Base-by-base conservation (phyloP, 768 basidiomycete species). In the Boletus patriciae region DNA sequence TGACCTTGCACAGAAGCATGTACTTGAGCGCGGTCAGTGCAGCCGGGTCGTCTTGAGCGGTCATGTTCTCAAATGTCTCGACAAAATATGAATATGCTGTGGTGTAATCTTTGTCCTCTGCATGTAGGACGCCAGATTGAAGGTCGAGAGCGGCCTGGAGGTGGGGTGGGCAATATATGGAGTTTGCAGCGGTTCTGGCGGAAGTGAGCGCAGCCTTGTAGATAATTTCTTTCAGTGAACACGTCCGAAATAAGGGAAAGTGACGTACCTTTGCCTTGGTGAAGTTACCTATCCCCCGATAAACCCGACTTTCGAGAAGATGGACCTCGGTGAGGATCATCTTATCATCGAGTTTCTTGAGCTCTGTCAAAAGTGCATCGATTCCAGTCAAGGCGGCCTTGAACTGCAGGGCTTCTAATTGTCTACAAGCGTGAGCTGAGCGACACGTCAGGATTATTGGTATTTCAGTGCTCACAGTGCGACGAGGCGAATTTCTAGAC, bases 51-150 rank as follows among this genome's bases (percentile, higher is more conserved):
- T 88, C 94, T 55, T 93, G 88, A 2, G 85, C 71, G 41, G 84
- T 84, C 62, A 94, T 78, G 50, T 87, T 94, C 74, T 99, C 97
- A 61, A 98, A 98, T 3, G 94, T 87, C 74, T 98, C 96, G 64
- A 92, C 94, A 75, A 98, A 98, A 76, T 98, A 99, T 0, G 92
- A 94, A 73, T 97, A 97, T 21, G 87, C 96, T 0, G 96, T 99
- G 55, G 84, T 95, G 73, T 97, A 98, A 73, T 98, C 96, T 69
- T 95, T 96, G 66, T 99, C 96, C 64, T 99, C 95, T 0, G 96
- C 94, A 65, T 97, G 93, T 11, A 98, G 80, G 42, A 96, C 79
- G 5, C 96, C 88, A 42, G 81, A 81, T 66, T 88, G 87, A 27
- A 88, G 78, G 64, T 90, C 87, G 31, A 85, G 76, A 15, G 78